phyloP scores from a whole-genome alignment of 1,284 basidiomycete species.

The Marasmius tenuissimus region DNA sequence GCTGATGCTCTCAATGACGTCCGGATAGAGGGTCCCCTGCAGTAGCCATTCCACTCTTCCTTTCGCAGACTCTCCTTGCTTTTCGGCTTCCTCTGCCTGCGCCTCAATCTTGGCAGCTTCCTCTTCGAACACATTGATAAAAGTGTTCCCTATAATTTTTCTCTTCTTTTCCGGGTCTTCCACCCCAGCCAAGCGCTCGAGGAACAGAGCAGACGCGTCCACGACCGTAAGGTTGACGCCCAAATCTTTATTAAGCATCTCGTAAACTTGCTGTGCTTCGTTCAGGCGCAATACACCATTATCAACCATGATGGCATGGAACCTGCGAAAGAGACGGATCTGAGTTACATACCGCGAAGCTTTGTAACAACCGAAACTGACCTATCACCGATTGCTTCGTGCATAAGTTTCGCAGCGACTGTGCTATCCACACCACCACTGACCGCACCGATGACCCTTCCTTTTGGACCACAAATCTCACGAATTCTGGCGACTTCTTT shows the following conservation, averaged over 20 bases:
- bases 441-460: slow-evolving; percentile 97
- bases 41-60: slow-evolving; percentile 96
- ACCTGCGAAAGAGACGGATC: slow-evolving; percentile 50
- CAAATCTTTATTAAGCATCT: slow-evolving; percentile 92
- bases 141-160: slow-evolving; percentile 99
- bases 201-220: slow-evolving; percentile 93
- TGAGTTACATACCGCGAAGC: slow-evolving; percentile 1
- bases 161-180: slow-evolving; percentile 98
- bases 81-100: slow-evolving; percentile 75
- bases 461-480: slow-evolving; percentile 92
- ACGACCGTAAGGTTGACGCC: slow-evolving; percentile 97
- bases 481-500: slow-evolving; percentile 96
- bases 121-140: slow-evolving; percentile 96
- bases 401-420: slow-evolving; percentile 99
- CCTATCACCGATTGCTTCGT: slow-evolving; percentile 98
- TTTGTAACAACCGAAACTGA: slow-evolving; percentile 29
- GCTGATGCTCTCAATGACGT: slow-evolving; percentile 99
- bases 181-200: slow-evolving; percentile 85
- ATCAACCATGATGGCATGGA: slow-evolving; percentile 99
- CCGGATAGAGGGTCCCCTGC: slow-evolving; percentile 98
- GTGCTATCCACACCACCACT: slow-evolving; percentile 98
- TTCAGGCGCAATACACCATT: slow-evolving; percentile 95
- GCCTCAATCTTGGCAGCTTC: slow-evolving; percentile 92
- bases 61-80: slow-evolving; percentile 67
- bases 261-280: slow-evolving; percentile 92